Evolutionary conservation across 768 basidiomycete species (phyloP), one percentile per base, ranked within the genome.

Genomic region (Naganishia kalamii): DNA sequence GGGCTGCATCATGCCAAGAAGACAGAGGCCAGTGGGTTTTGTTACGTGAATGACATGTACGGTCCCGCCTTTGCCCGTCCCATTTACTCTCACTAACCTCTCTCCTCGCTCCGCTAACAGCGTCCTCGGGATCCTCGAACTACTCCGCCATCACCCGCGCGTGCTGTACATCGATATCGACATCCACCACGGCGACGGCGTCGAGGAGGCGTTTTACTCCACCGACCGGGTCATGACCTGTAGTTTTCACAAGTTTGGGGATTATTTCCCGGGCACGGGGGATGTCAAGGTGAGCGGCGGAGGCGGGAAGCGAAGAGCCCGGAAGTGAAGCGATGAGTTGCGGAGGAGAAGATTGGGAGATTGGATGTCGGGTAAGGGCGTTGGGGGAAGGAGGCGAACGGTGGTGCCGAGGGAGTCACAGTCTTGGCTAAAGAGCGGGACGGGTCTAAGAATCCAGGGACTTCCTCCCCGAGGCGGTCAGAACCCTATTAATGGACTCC

Each of bases 1-100:
- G 96, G 96, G 1, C 83, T 99, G 3, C 96, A 99, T 79, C 96
- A 99, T 77, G 96, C 96, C n/a, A 99, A 99, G 81, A 98, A 97
- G 77, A 85, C 89, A 62, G 96, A 97, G 80, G 96, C 94, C 0
- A 90, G 89, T 7, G 96, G 96, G 15, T 99, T 99, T 80, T 99
- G 96, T 82, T 99, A 98, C 81, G 87, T 98, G 79, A 99, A 99
- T 78, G 80, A 78, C 49, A 76, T 75, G 77, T 77, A 61, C 68
- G 75, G 32, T 33, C 25, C 19, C 29, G 17, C 12, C 4, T 33
- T 25, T 2, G 13, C 21, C 30, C 19, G 6, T 32, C 19, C 50
- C 19, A 10, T 52, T 29, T 13, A 19, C 4, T 21, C 4, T 30
- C 30, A 23, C 48, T 29, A 29, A 25, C 7, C 27, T 3, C 32